Conservation (phyloP, 2,329 filamentous ascomycete genomes). For the Ceratocystis colombiana region DNA sequence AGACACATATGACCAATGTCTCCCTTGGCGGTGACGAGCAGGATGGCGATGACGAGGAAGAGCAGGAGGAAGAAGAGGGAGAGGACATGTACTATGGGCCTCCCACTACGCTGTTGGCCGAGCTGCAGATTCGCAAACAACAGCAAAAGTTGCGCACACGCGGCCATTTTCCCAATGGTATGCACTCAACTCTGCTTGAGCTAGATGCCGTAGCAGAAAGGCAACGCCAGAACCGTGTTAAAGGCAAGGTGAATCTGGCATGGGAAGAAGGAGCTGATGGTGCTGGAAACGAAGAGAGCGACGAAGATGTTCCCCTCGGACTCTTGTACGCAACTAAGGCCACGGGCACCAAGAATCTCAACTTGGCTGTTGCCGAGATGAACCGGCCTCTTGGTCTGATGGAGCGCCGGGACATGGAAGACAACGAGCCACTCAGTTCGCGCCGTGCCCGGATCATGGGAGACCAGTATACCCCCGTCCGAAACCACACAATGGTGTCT, state of each 20-base stretch:
- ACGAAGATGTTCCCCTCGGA: conserved; percentile 82
- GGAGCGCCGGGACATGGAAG: conserved; percentile 74
- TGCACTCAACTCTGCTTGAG: conserved; percentile 82
- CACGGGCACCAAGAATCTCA: conserved; percentile 39
- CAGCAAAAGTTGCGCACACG: conserved; percentile 69
- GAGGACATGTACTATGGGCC: conserved; percentile 53
- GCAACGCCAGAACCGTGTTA: conserved; percentile 62
- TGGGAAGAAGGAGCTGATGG: conserved; percentile 63
- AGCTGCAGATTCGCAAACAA: conserved; percentile 81
- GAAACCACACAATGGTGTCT: conserved; percentile 26
- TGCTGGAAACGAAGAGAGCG: conserved; percentile 43
- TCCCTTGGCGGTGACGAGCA: conserved; percentile 29
- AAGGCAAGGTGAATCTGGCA: conserved; percentile 71
- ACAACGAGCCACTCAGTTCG: conserved; percentile 77
- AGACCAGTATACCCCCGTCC: conserved; percentile 40
- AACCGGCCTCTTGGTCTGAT: conserved; percentile 63
- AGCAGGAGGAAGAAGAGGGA: conserved; percentile 40
- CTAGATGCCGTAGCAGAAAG: conserved; percentile 83
- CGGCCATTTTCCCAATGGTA: conserved; percentile 62
- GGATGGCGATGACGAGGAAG: conserved; percentile 32
- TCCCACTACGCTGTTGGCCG: conserved; percentile 84
- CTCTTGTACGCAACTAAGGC: conserved; percentile 60
- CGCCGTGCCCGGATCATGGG: conserved; percentile 67
- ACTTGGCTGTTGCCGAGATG: conserved; percentile 43
- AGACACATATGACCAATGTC: conserved; percentile 17